These are phyloP conservation scores for Ajuga chamaepitys DNA, from an alignment of 257 asterid species.

Conservation along the genomic window DNA sequence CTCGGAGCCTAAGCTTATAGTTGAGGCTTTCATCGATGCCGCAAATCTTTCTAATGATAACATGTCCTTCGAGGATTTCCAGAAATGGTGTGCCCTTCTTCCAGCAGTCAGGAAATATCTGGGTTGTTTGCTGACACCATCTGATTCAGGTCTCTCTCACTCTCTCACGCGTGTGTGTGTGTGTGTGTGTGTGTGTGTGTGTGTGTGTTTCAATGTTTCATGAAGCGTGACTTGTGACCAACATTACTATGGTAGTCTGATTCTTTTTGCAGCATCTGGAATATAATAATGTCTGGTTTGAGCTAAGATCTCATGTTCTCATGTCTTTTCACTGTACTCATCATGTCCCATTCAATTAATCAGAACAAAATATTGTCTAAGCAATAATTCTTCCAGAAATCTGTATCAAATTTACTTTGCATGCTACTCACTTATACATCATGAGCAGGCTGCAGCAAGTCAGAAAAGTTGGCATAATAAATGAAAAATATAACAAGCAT, in stretches of 20 bases:
- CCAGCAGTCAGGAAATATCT: slow-evolving; percentile 82
- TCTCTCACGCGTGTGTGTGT: neutral
- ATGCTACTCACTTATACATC: neutral
- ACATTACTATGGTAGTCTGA: neutral
- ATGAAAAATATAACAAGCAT: neutral
- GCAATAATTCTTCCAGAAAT: neutral
- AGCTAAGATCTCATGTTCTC: neutral
- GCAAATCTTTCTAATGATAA: slow-evolving; percentile 37
- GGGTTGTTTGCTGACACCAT: slow-evolving; percentile 56
- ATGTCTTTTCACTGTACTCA: neutral
- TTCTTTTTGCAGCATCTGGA: neutral
- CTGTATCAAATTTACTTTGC: neutral
- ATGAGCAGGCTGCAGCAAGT: neutral
- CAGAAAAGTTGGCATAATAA: neutral
- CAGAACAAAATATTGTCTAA: neutral
- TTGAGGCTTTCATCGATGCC: slow-evolving; percentile 46
- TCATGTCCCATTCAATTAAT: neutral
- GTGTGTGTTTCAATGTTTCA: neutral
- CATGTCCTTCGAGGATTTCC: slow-evolving; percentile 72
- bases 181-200: neutral
- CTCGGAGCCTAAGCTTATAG: slow-evolving; percentile 43
- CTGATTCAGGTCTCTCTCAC: slow-evolving; percentile 54
- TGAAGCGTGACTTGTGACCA: neutral
- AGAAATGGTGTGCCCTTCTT: slow-evolving; percentile 68
- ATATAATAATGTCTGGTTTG: neutral